Conservation (phyloP, 306 rosid genomes). For the Arachis stenosperma region DNA sequence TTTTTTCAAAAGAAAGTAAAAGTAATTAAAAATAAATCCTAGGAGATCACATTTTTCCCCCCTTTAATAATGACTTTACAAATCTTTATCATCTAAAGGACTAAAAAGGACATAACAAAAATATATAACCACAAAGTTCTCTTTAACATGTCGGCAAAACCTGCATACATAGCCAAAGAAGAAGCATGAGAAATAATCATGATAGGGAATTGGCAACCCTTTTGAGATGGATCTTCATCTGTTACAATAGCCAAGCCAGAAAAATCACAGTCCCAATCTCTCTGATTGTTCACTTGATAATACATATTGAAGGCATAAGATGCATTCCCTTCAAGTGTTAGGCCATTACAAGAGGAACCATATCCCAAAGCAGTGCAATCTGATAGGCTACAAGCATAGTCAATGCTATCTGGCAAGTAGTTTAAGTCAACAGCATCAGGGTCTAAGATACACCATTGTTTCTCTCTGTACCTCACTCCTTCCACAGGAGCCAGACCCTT, state of each 20-base stretch:
- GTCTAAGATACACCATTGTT: slow-evolving; percentile 73
- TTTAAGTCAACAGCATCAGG: slow-evolving; percentile 40
- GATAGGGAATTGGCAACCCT: slow-evolving; percentile 66
- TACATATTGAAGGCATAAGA: slow-evolving; percentile 95
- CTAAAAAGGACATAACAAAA: slow-evolving; percentile 45
- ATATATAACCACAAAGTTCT: slow-evolving; percentile 40
- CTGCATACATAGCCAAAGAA: slow-evolving; percentile 37
- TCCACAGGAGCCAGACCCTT: slow-evolving; percentile 65
- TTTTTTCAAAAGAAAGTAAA: neutral
- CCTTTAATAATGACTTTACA: slow-evolving; percentile 1
- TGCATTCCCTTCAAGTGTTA: slow-evolving; percentile 72
- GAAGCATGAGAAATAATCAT: slow-evolving; percentile 63
- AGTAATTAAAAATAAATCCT: slow-evolving; percentile 6
- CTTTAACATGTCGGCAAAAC: slow-evolving; percentile 26
- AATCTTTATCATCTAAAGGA: slow-evolving; percentile 29
- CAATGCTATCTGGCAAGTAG: slow-evolving; percentile 53
- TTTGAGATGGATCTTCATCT: slow-evolving; percentile 68
- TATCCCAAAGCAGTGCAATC: slow-evolving; percentile 91
- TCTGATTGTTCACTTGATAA: slow-evolving; percentile 71
- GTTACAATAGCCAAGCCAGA: slow-evolving; percentile 66
- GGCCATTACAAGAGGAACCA: slow-evolving; percentile 83
- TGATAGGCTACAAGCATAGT: slow-evolving; percentile 79
- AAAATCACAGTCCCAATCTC: slow-evolving; percentile 69
- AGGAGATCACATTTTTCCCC: neutral
- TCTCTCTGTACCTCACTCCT: slow-evolving; percentile 65